Percentiles rank a stretch among this genome's conserved stretches.
phyloP scores from a whole-genome alignment of 2,329 filamentous ascomycete genomes.

The Scedosporium boydii region DNA sequence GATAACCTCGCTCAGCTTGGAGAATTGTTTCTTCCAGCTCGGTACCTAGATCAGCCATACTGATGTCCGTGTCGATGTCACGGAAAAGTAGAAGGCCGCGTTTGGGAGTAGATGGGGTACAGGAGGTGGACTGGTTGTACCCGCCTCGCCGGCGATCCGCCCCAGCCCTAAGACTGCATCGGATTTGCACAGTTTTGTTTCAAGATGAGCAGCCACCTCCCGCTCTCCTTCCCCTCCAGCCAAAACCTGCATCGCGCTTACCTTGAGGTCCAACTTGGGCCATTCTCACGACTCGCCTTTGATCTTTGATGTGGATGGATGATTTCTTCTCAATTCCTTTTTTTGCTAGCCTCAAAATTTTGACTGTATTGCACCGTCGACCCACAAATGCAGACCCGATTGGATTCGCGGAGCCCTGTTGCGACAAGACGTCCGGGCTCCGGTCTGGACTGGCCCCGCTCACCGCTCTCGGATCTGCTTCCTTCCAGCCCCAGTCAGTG shows the following conservation, averaged over 20 bases:
- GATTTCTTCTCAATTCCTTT: neutral
- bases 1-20: neutral
- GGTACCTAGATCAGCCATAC: neutral
- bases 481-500: slow-evolving; percentile 1
- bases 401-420: neutral
- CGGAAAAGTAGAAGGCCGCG: neutral
- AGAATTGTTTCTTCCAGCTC: neutral
- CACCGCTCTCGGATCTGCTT: neutral
- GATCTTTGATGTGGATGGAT: neutral
- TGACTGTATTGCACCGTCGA: no score
- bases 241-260: neutral
- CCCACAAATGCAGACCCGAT: no score
- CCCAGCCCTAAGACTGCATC: neutral
- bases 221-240: neutral
- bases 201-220: neutral
- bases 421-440: neutral
- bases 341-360: no score
- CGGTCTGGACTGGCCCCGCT: neutral
- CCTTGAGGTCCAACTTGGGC: neutral
- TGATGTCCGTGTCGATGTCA: neutral
- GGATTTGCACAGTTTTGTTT: neutral
- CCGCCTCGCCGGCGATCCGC: neutral
- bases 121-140: neutral
- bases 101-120: neutral
- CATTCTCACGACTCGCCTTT: no score